A percentile compares a stretch with the other conserved stretches of the same genome.
Conservation (phyloP, 2,329 filamentous ascomycete species). For the Allantophomopsis cytisporea region DNA sequence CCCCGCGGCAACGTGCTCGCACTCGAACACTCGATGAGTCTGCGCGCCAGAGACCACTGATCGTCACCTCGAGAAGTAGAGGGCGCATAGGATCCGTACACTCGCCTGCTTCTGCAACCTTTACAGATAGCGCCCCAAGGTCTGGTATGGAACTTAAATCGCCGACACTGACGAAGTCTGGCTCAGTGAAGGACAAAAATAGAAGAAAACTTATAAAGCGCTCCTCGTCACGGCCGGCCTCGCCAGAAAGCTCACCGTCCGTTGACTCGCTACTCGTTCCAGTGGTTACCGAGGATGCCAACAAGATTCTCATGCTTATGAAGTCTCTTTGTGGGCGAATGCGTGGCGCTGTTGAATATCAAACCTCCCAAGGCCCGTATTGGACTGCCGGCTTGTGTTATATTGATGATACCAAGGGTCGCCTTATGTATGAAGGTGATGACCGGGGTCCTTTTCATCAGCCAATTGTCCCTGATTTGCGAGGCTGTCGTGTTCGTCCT, state of each 20-base stretch:
- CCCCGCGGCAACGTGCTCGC: conserved; percentile 22
- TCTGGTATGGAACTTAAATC: conserved; percentile 14
- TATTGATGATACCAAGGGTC: conserved; percentile 64
- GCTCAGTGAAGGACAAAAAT: conserved; percentile 27
- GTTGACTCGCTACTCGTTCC: conserved; percentile 46
- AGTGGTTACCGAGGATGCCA: conserved; percentile 52
- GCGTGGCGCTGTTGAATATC: conserved; percentile 66
- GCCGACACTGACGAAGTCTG: conserved; percentile 17
- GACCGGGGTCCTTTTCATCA: conserved; percentile 51
- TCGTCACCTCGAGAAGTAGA: conserved; percentile 28
- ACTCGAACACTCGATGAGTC: conserved; percentile 33
- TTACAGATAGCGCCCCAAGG: conserved; percentile 26
- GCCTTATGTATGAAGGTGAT: conserved; percentile 61
- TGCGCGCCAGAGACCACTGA: conserved; percentile 16
- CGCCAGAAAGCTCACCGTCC: conserved; percentile 40
- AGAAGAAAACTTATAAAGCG: conserved; percentile 41
- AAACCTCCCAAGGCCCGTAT: conserved; percentile 40
- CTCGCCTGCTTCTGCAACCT: conserved; percentile 41
- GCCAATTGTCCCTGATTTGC: conserved; percentile 57
- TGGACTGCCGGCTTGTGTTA: conserved; percentile 65
- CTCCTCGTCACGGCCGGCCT: conserved; percentile 37
- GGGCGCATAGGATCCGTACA: conserved; percentile 60
- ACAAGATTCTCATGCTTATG: conserved; percentile 64
- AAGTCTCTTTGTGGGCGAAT: conserved; percentile 65
- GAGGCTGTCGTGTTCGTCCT: conserved; percentile 56